A percentile compares a stretch with the other conserved stretches of the same genome.
These are phyloP conservation scores for Xylaria sp. DNA, from an alignment of 2,329 filamentous ascomycete species.

Conservation along the genomic window DNA sequence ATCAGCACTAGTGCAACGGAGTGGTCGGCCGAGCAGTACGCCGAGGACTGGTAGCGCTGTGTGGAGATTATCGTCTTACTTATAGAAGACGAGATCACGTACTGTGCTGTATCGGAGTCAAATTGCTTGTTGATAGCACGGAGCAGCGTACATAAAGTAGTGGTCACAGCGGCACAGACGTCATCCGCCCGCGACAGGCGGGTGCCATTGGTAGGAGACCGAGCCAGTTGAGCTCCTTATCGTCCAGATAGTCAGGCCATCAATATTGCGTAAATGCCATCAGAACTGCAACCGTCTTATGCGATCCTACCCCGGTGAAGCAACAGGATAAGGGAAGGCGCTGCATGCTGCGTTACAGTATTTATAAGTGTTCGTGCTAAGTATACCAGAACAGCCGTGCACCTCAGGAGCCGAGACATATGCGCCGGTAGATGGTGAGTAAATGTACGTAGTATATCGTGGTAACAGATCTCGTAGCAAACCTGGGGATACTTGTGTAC, in stretches of 20 bases:
- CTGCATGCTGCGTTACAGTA: conserved; percentile 17
- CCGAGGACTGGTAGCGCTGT: conserved; percentile 11
- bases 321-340: background rate
- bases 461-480: conserved; percentile 4
- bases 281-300: conserved; percentile 10
- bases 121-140: no score
- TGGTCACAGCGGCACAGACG: no score
- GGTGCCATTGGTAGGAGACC: background rate
- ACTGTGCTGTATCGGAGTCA: no score
- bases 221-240: conserved; percentile 4
- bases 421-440: conserved; percentile 17
- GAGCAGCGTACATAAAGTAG: no score
- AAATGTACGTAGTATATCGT: conserved; percentile 1
- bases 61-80: conserved; percentile 22
- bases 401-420: background rate
- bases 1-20: conserved; percentile 30
- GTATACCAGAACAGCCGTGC: conserved; percentile 11
- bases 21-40: conserved; percentile 28
- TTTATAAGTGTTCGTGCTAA: background rate
- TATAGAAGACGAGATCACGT: conserved; percentile 21
- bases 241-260: conserved; percentile 1
- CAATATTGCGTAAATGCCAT: background rate
- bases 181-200: background rate
- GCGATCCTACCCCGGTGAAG: conserved; percentile 14
- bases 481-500: conserved; percentile 12